Conservation (phyloP, 257 asterid species). For the Capsicum baccatum region DNA sequence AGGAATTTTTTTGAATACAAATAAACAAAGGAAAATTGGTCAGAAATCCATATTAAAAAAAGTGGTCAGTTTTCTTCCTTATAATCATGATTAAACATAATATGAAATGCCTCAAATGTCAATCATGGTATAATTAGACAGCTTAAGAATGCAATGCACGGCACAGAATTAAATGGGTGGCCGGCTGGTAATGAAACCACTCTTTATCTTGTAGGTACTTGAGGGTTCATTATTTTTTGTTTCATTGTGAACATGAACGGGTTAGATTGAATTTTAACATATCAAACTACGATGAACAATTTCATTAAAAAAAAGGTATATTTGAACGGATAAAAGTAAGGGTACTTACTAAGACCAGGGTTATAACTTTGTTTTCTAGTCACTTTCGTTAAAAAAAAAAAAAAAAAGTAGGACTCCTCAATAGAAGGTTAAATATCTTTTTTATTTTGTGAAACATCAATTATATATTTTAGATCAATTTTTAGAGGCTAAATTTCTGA, state of each 20-base stretch:
- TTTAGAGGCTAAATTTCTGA: background rate
- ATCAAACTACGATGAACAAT: too few relatives aligned
- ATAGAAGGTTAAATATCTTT: background rate
- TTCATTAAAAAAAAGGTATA: too few relatives aligned
- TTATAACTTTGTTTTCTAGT: too few relatives aligned
- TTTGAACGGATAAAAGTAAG: too few relatives aligned
- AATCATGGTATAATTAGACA: slow-evolving; percentile 24
- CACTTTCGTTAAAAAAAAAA: too few relatives aligned
- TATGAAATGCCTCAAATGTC: background rate
- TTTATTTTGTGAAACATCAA: background rate
- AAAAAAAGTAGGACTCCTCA: too few relatives aligned
- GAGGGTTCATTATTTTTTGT: background rate
- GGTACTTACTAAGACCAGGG: too few relatives aligned
- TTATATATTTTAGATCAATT: background rate
- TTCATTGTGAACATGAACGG: too few relatives aligned
- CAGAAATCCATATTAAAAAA: background rate
- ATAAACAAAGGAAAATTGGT: background rate
- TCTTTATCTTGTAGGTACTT: slow-evolving; percentile 20
- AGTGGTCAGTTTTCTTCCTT: background rate
- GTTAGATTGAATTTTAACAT: too few relatives aligned
- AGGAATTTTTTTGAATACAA: background rate
- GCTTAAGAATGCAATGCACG: slow-evolving; percentile 22
- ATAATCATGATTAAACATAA: background rate
- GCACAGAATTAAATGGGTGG: slow-evolving; percentile 4
- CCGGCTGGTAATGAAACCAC: slow-evolving; percentile 19